Evolutionary conservation across 2,329 filamentous ascomycete species (phyloP).

Genomic region (Aspergillus eucalypticola): DNA sequence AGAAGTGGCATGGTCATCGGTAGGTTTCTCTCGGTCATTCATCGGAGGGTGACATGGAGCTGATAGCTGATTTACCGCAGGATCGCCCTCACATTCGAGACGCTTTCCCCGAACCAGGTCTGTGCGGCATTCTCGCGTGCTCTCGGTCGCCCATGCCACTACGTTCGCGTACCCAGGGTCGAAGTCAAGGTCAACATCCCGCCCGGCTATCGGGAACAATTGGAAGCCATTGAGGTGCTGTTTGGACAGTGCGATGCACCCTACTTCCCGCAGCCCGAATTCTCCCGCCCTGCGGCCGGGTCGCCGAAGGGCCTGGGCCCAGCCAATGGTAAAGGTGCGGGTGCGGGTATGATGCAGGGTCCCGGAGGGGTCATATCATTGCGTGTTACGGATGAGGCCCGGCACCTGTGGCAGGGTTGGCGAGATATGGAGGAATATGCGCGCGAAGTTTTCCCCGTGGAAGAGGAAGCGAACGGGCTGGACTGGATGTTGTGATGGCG

Average conservation of each 20-base stretch:
- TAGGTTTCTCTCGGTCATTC: conserved; percentile 40
- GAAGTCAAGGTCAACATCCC: conserved; percentile 85
- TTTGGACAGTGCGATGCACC: conserved; percentile 61
- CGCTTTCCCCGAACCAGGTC: conserved; percentile 78
- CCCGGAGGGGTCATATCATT: conserved; percentile 61
- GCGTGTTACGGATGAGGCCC: conserved; percentile 71
- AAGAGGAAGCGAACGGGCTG: conserved; percentile 90
- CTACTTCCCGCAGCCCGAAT: conserved; percentile 64
- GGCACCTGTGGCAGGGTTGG: conserved; percentile 87
- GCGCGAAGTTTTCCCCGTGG: conserved; percentile 86
- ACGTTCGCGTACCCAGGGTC: conserved; percentile 71
- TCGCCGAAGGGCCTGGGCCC: conserved; percentile 41
- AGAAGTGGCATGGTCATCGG: conserved; percentile 77
- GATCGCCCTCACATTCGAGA: conserved; percentile 87
- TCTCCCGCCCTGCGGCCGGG: conserved; percentile 42
- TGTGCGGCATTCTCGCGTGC: conserved; percentile 79
- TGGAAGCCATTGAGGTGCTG: conserved; percentile 64
- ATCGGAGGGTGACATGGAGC: neutral
- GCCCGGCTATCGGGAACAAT: conserved; percentile 81
- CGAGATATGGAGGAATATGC: conserved; percentile 92
- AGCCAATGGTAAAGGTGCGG: conserved; percentile 42
- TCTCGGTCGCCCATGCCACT: conserved; percentile 74
- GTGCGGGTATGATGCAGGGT: conserved; percentile 49
- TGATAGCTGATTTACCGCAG: conserved; percentile 45
- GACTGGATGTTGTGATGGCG: conserved; percentile 73